Conservation (phyloP, 2,329 filamentous ascomycete genomes). For the Alternaria incomplexa region DNA sequence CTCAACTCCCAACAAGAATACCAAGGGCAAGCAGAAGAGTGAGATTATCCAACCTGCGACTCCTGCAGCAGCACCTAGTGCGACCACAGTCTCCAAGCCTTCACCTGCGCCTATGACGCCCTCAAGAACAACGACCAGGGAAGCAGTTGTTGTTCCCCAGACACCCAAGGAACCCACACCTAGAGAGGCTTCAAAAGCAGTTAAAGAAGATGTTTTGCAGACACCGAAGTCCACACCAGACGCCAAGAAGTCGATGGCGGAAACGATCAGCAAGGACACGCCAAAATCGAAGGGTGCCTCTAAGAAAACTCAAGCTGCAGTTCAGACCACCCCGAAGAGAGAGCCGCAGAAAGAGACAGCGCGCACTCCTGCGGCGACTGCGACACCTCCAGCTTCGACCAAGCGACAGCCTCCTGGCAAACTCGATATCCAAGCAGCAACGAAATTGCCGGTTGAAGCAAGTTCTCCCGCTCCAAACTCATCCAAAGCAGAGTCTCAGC, state of each 20-base stretch:
- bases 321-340: conserved; percentile 21
- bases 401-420: conserved; percentile 55
- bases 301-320: conserved; percentile 22
- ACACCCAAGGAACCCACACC: conserved; percentile 11
- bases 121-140: conserved; percentile 19
- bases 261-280: conserved; percentile 22
- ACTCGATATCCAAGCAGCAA: conserved; percentile 54
- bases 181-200: conserved; percentile 17
- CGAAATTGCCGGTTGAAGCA: conserved; percentile 29
- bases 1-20: conserved; percentile 39
- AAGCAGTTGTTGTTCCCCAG: conserved; percentile 16
- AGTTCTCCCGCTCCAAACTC: conserved; percentile 17
- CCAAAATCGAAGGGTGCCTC: conserved; percentile 25
- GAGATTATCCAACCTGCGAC: conserved; percentile 8
- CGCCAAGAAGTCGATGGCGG: conserved; percentile 20
- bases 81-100: conserved; percentile 2
- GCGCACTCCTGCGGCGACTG: conserved; percentile 2
- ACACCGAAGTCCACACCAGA: conserved; percentile 18
- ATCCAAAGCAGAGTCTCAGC: conserved; percentile 29
- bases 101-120: conserved; percentile 31
- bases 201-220: conserved; percentile 5
- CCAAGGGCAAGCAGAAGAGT: conserved; percentile 26
- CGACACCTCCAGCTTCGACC: conserved; percentile 16
- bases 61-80: not conserved
- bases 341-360: conserved; percentile 10